These are phyloP conservation scores for Nasturtium officinale DNA, from an alignment of 345 rosid species.

Conservation along the genomic window DNA sequence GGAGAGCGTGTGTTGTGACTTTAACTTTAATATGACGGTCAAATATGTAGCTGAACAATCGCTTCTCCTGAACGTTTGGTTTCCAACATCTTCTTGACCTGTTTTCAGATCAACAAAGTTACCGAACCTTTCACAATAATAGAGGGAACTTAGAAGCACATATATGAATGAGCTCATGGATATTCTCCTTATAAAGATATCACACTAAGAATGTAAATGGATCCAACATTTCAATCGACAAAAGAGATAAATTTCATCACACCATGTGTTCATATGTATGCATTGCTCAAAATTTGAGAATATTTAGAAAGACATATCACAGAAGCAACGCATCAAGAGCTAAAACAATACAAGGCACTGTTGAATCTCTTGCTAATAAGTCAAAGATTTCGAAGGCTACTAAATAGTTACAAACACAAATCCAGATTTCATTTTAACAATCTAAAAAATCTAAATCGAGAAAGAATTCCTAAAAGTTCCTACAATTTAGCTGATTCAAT, in stretches of 20 bases:
- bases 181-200: conserved; percentile 1
- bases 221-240: background rate
- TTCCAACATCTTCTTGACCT: conserved; percentile 88
- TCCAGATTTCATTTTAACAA: background rate
- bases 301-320: background rate
- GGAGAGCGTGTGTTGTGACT: conserved; percentile 88
- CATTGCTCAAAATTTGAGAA: background rate
- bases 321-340: conserved; percentile 19
- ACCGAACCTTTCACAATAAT: conserved; percentile 12
- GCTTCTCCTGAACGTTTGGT: conserved; percentile 91
- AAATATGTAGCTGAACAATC: conserved; percentile 86
- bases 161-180: background rate
- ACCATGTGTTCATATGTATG: background rate
- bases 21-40: conserved; percentile 91
- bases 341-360: background rate
- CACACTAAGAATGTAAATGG: background rate
- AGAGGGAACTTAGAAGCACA: background rate
- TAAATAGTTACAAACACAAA: background rate
- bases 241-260: background rate
- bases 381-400: background rate
- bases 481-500: background rate
- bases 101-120: conserved; percentile 24
- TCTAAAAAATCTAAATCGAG: background rate
- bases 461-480: background rate
- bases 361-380: background rate